Evolutionary conservation across 176 grass and related monocot species (phyloP).

Genomic region (Triticum dicoccoides): DNA sequence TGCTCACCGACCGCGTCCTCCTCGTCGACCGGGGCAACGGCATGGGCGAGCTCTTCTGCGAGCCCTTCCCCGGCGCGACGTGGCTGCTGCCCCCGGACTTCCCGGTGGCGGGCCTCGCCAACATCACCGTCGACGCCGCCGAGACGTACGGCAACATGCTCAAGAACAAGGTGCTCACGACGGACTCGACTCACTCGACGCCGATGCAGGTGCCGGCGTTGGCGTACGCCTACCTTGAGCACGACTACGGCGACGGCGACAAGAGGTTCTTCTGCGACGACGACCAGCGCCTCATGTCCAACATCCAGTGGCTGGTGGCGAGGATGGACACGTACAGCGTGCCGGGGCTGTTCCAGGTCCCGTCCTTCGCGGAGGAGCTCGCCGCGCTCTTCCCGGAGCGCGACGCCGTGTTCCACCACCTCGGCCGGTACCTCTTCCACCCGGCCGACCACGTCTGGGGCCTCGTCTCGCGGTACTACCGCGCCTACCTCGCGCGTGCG

Average conservation of each 20-base stretch:
- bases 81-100: slow-evolving; percentile 54
- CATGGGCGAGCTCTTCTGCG: slow-evolving; percentile 55
- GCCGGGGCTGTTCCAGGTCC: slow-evolving; percentile 45
- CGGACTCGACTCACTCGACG: background rate
- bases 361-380: slow-evolving; percentile 36
- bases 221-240: slow-evolving; percentile 38
- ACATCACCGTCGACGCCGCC: slow-evolving; percentile 29
- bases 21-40: slow-evolving; percentile 41
- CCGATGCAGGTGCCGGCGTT: background rate
- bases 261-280: slow-evolving; percentile 55
- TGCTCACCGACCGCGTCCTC: slow-evolving; percentile 63
- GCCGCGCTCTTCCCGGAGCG: slow-evolving; percentile 42
- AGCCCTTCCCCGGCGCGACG: slow-evolving; percentile 52
- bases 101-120: slow-evolving; percentile 23
- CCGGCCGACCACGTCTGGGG: slow-evolving; percentile 62
- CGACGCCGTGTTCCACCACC: slow-evolving; percentile 61
- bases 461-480: slow-evolving; percentile 52
- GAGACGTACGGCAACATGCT: slow-evolving; percentile 56
- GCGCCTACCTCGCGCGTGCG: slow-evolving; percentile 32
- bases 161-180: slow-evolving; percentile 19
- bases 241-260: slow-evolving; percentile 21
- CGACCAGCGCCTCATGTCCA: slow-evolving; percentile 40
- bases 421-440: slow-evolving; percentile 56
- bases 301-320: slow-evolving; percentile 48
- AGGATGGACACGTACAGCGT: slow-evolving; percentile 51